Base-by-base conservation (phyloP, 225 moss, liverwort and hornwort genomes). In the Asterella californica region DNA sequence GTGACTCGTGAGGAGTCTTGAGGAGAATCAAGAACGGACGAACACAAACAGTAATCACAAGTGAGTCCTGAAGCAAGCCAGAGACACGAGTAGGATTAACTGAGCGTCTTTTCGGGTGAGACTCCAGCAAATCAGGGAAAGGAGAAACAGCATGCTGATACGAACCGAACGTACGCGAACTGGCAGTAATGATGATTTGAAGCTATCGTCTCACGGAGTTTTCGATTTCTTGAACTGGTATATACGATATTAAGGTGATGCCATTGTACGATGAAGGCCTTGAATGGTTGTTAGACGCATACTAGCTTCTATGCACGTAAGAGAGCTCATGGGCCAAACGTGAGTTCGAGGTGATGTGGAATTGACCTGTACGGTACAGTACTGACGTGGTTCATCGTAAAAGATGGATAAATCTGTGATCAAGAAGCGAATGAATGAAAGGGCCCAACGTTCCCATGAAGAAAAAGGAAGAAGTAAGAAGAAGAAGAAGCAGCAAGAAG, bases 261-360 rank as follows among this genome's bases (percentile, higher is more conserved):
- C 61, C 25, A 61, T 61, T 10, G 65, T 33, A 65, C 30, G 12
- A 15, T 33, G 15, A 33, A 65, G 3, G 15, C 32, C 32, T 65
- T 65, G 65, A n/a, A 30, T 65, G 65, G 30, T 65, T 65, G 65
- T 65, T 65, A 33, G 21, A 14, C 30, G 65, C 65, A 65, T 65
- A 65, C 65, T 9, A 32, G 32, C 65, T 65, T 65, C 65, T 33
- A 65, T 33, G 38, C 69, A 24, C 42, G 69, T 70, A 70, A 36
- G 33, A 67, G 36, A 32, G 34, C 67, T 34, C 67, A 67, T 67
- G 67, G 32, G 17, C 34, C 67, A 67, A 34, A 67, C 67, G 67
- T 67, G 67, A 67, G 15, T 34, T 61, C 12, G 10, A 67, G 67
- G 33, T 67, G 32, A 67, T 67, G 67, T 34, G 67, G 34, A 67